Percentiles rank a stretch among this genome's conserved stretches.
These are phyloP conservation scores for Aspergillus chevalieri DNA, from an alignment of 2,329 filamentous ascomycete genomes.

Conservation along the genomic window DNA sequence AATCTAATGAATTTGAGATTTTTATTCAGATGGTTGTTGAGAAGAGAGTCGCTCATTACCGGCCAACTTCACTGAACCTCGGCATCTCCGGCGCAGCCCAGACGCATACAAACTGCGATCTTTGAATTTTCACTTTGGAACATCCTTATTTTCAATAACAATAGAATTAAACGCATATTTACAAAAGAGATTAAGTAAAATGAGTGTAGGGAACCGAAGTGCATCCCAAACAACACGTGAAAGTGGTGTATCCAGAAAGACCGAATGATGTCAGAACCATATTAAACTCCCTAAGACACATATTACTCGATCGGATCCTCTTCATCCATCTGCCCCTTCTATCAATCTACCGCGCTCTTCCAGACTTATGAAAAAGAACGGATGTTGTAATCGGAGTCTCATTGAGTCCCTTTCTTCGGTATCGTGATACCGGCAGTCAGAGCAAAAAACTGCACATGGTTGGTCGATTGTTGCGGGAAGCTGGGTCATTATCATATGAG, in stretches of 20 bases:
- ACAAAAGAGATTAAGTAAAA: neutral
- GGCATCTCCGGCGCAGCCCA: too few relatives aligned
- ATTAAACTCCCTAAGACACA: neutral
- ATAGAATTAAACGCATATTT: neutral
- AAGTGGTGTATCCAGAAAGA: neutral
- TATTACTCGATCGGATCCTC: neutral
- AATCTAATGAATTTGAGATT: too few relatives aligned
- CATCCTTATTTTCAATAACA: neutral
- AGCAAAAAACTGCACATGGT: neutral
- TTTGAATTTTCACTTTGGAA: too few relatives aligned
- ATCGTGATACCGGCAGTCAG: too few relatives aligned
- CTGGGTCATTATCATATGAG: slow-evolving; percentile 1
- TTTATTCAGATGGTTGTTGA: too few relatives aligned
- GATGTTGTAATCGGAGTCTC: neutral
- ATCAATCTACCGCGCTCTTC: neutral
- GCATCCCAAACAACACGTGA: neutral
- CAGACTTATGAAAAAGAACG: neutral
- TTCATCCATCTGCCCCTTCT: neutral
- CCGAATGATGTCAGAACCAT: neutral
- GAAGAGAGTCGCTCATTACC: too few relatives aligned
- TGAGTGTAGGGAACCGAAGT: neutral
- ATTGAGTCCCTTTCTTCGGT: too few relatives aligned
- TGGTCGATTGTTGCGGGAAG: neutral
- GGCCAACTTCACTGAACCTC: too few relatives aligned
- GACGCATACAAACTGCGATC: too few relatives aligned